Evolutionary conservation across 78 protist species (phyloP), one percentile per base, ranked within the genome.

Genomic region (Dictyostelium intermedium): DNA sequence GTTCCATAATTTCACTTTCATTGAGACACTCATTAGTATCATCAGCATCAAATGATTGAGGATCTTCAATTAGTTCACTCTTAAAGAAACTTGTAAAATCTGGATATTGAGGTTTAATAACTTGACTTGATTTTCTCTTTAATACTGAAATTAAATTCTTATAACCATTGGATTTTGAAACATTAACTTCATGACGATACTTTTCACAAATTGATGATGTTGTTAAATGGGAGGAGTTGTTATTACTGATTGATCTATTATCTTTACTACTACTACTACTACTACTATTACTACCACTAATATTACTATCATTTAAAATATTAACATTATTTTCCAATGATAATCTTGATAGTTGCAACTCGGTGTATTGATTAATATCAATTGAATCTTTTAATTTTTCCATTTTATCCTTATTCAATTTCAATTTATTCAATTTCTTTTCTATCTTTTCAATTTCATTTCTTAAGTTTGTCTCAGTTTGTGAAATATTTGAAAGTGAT

Each of bases 81-180:
- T 77, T 77, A 27, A 77, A 77, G 32, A 41, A 77, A 23, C 34
- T 77, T 20, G 82, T 41, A 77, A 77, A 77, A 35, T 77, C 82
- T 77, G 82, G 82, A n/a, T 23, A 77, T 23, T 77, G 82, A n/a
- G 82, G 82, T 43, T 77, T 77, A n/a, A 77, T 41, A 6, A 34
- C 41, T 77, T 41, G 50, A 43, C 27, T 77, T 41, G 82, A 77
- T 43, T 77, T 77, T 77, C 82, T 77, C 60, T 77, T 77, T 41
- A 77, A 77, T 32, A 77, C 30, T 20, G 82, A 77, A 20, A 77
- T 77, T 25, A 77, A 41, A 77, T 77, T 77, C 41, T 77, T 35
- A 41, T 77, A 77, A 10, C 60, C 60, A 25, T 77, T 77, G 18
- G 82, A 41, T 41, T 35, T 39, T n/a, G 32, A 23, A 41, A 43